Conservation (phyloP, 139 green algal genomes). For the Coccomyxa sp. region DNA sequence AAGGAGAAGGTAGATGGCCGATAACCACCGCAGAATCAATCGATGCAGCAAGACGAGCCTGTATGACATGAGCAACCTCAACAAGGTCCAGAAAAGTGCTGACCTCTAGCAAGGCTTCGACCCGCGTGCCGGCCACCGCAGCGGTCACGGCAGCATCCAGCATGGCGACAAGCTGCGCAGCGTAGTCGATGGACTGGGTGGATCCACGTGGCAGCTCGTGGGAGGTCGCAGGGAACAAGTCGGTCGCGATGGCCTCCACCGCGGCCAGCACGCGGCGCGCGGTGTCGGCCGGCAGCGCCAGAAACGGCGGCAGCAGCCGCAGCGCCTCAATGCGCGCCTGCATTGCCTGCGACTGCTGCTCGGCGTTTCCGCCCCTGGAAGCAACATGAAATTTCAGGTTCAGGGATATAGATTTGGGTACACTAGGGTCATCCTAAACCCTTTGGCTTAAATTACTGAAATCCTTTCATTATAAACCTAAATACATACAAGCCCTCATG, state of each 20-base stretch:
- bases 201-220: not conserved
- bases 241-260: constrained; percentile 5
- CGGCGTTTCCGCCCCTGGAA: not conserved
- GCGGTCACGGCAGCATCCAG: constrained; percentile 9
- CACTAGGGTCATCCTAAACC: not conserved
- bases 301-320: constrained; percentile 10
- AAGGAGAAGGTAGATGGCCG: too few relatives aligned
- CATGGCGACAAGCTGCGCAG: constrained; percentile 11
- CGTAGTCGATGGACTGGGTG: constrained; percentile 10
- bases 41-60: too few relatives aligned
- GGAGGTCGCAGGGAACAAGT: constrained; percentile 1
- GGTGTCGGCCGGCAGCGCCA: not conserved
- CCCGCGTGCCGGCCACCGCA: not conserved
- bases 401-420: too few relatives aligned
- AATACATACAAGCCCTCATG: too few relatives aligned
- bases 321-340: constrained; percentile 5
- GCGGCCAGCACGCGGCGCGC: not conserved
- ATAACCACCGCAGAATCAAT: too few relatives aligned
- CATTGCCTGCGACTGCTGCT: not conserved
- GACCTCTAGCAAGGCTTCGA: constrained; percentile 12
- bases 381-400: too few relatives aligned
- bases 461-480: too few relatives aligned
- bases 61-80: too few relatives aligned
- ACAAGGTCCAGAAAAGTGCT: too few relatives aligned
- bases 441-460: too few relatives aligned